Base-by-base conservation (phyloP, 2,329 filamentous ascomycete genomes). In the Epichloe sibirici region DNA sequence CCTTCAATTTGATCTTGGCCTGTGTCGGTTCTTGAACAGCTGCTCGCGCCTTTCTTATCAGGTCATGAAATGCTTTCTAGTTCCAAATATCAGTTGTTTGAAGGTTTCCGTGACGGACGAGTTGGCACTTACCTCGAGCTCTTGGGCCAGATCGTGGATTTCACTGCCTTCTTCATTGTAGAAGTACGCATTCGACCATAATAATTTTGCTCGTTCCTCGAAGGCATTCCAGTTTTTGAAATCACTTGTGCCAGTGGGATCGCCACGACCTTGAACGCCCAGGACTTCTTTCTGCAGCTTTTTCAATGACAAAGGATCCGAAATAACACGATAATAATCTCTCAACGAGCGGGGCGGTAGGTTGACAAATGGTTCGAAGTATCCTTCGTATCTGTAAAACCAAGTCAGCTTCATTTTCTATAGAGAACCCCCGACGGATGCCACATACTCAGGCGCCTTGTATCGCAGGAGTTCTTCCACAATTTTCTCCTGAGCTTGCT, bases 161-260 rank as follows among this genome's bases (percentile, higher is more conserved):
- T 89, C 85, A 62, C 90, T 95, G 4, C 85, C 87, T 63, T 95
- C 90, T 66, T 95, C 88, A 59, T 96, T 96, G 73, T 91, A 96
- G 54, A 85, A 85, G 62, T 83, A 86, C 0, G 90, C 89, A 66
- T 96, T 96, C 48, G 77, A 78, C 90, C 90, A 96, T 44, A 96
- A 82, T 50, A 88, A 76, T 61, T 83, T 86, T 12, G 88, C 77
- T 62, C 87, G 86, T 51, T 90, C 83, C 65, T 89, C 88, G 58
- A 95, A 88, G 1, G 82, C 77, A 53, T 82, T 77, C 90, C 90
- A 96, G 49, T 74, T 86, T 65, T 88, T 90, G 68, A 90, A 88
- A 47, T 89, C 82, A 48, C 74, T 82, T 4, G 75, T 61, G 1
- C 78, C 78, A 0, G 84, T 85, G 6, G 80, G 75, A 28, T 81